Conservation (phyloP, 441 rosid species). For the Omphalea diandra region DNA sequence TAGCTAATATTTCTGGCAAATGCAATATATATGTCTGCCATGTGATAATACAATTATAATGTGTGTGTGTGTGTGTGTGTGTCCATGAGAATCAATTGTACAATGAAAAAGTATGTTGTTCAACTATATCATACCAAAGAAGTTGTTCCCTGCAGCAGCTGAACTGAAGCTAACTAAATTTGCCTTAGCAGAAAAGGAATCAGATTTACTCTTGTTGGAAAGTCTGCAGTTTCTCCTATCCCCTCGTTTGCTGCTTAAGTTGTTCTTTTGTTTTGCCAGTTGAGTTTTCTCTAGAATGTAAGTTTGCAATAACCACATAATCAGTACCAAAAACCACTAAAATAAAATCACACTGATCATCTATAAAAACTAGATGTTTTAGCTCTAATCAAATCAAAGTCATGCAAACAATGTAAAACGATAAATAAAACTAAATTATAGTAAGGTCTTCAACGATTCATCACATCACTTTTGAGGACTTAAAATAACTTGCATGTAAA, state of each 20-base stretch:
- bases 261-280: constrained; percentile 53
- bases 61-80: no score
- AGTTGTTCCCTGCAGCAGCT: constrained; percentile 59
- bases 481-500: not conserved
- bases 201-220: constrained; percentile 46
- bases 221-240: constrained; percentile 66
- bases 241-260: constrained; percentile 53
- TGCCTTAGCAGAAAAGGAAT: constrained; percentile 42
- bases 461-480: not conserved
- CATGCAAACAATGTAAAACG: not conserved
- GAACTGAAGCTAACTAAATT: constrained; percentile 44
- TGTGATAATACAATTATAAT: no score
- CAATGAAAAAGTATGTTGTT: not conserved
- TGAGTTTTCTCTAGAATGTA: constrained; percentile 51
- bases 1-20: not conserved
- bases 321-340: constrained; percentile 13
- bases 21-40: not conserved
- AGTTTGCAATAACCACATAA: constrained; percentile 21
- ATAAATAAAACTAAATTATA: not conserved
- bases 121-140: constrained; percentile 52
- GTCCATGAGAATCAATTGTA: constrained; percentile 1
- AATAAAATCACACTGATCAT: not conserved
- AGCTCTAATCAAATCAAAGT: not conserved
- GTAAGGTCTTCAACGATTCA: not conserved
- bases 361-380: not conserved